These are phyloP conservation scores for Ogataea corticis DNA, from an alignment of 805 yeast species.

Conservation along the genomic window DNA sequence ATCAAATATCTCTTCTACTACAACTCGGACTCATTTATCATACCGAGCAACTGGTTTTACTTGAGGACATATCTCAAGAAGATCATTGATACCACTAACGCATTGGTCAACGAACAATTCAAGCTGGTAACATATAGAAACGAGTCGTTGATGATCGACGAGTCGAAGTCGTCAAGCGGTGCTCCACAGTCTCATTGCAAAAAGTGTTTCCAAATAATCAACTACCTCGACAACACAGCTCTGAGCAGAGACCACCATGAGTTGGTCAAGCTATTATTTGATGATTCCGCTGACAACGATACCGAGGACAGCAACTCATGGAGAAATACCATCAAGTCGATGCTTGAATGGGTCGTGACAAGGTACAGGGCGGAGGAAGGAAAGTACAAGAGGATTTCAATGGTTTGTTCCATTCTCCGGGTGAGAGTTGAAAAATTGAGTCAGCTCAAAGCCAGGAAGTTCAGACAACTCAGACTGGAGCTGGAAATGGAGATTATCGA, in stretches of 20 bases:
- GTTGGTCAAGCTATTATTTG: slow-evolving; percentile 27
- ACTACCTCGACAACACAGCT: slow-evolving; percentile 30
- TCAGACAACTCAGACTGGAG: slow-evolving; percentile 30
- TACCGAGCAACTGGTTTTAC: slow-evolving; percentile 62
- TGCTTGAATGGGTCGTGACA: slow-evolving; percentile 35
- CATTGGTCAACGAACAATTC: slow-evolving; percentile 45
- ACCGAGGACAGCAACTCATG: slow-evolving; percentile 22
- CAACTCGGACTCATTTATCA: slow-evolving; percentile 60
- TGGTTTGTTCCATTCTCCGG: slow-evolving; percentile 29
- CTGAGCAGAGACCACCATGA: slow-evolving; percentile 16
- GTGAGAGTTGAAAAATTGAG: slow-evolving; percentile 22
- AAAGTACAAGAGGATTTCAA: slow-evolving; percentile 21
- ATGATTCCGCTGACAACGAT: slow-evolving; percentile 22
- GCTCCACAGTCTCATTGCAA: slow-evolving; percentile 17
- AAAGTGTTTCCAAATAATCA: slow-evolving; percentile 23
- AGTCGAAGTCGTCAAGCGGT: slow-evolving; percentile 16
- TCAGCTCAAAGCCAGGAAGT: slow-evolving; percentile 25
- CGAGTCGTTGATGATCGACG: slow-evolving; percentile 65
- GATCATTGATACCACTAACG: slow-evolving; percentile 36
- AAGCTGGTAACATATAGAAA: slow-evolving; percentile 66
- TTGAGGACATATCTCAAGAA: slow-evolving; percentile 50
- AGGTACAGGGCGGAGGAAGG: slow-evolving; percentile 19
- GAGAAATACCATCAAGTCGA: slow-evolving; percentile 24
- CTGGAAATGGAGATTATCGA: slow-evolving; percentile 35
- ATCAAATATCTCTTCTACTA: slow-evolving; percentile 45